A percentile compares a stretch with the other conserved stretches of the same genome.
phyloP scores from a whole-genome alignment of 768 basidiomycete genomes.

The Atractiella rhizophila region DNA sequence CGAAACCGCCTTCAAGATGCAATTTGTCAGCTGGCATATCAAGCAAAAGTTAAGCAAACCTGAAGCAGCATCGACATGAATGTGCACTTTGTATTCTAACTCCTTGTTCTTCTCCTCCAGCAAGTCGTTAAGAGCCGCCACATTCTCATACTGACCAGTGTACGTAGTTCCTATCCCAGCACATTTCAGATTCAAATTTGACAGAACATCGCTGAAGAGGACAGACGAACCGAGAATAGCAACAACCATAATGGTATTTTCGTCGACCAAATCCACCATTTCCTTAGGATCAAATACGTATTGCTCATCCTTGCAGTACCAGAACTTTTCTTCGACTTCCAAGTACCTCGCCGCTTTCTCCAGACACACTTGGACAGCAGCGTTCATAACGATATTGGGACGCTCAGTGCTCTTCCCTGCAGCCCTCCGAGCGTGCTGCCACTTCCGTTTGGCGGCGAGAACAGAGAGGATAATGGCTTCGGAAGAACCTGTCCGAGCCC shows the following conservation, averaged over 20 bases:
- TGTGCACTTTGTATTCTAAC: constrained; percentile 17
- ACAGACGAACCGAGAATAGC: constrained; percentile 14
- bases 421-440: constrained; percentile 14
- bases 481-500: constrained; percentile 2
- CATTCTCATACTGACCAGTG: constrained; percentile 16
- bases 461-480: constrained; percentile 21
- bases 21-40: neutral
- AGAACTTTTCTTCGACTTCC: constrained; percentile 21
- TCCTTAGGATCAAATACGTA: constrained; percentile 20
- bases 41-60: neutral
- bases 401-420: constrained; percentile 13
- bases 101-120: constrained; percentile 18
- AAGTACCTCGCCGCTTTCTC: constrained; percentile 15
- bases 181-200: neutral
- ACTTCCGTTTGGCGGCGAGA: constrained; percentile 17
- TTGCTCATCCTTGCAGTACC: constrained; percentile 15
- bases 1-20: constrained; percentile 14
- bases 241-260: constrained; percentile 20
- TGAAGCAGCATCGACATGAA: constrained; percentile 15
- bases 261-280: constrained; percentile 19
- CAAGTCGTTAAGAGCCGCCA: constrained; percentile 10
- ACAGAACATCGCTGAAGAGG: neutral
- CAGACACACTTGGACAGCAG: constrained; percentile 17
- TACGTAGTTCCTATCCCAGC: neutral
- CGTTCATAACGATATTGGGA: constrained; percentile 19